Conservation (phyloP, 352 stramenopile species). For the Phytophthora melonis region DNA sequence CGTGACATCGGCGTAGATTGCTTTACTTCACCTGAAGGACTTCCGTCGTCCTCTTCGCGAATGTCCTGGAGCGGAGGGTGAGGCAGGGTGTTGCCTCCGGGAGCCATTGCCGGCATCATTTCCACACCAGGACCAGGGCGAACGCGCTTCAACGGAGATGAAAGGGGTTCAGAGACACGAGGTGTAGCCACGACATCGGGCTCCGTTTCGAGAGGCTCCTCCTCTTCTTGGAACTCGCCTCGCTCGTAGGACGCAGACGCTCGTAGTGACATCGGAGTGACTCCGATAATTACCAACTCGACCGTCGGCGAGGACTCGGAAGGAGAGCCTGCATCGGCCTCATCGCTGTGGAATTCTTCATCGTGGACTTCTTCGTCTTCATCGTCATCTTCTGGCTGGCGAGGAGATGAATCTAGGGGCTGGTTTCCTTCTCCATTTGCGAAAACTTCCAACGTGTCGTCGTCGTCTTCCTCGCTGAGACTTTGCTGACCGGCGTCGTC, state of each 20-base stretch:
- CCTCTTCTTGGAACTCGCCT: constrained; percentile 21
- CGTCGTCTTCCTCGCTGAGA: constrained; percentile 24
- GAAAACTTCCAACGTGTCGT: constrained; percentile 63
- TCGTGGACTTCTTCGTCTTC: constrained; percentile 16
- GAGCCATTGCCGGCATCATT: constrained; percentile 1
- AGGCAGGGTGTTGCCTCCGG: constrained; percentile 14
- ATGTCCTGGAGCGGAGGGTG: constrained; percentile 53
- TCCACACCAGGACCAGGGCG: constrained; percentile 22
- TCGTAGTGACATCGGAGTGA: constrained; percentile 23
- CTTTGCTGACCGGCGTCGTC: constrained; percentile 4
- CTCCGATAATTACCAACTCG: constrained; percentile 36
- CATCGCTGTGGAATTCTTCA: constrained; percentile 1
- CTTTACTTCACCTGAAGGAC: not conserved
- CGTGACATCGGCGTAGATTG: not conserved
- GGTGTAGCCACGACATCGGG: constrained; percentile 16
- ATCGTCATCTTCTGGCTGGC: constrained; percentile 22
- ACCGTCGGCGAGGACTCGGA: constrained; percentile 8
- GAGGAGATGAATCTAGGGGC: constrained; percentile 7
- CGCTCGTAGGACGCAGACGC: not conserved
- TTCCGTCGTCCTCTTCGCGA: constrained; percentile 44
- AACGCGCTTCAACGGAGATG: constrained; percentile 28
- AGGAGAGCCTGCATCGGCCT: not conserved
- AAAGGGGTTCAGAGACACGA: constrained; percentile 11
- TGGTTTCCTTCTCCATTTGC: constrained; percentile 26
- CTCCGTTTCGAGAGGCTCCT: constrained; percentile 25